Conservation (phyloP, 768 basidiomycete species). For the Floccularia luteovirens region DNA sequence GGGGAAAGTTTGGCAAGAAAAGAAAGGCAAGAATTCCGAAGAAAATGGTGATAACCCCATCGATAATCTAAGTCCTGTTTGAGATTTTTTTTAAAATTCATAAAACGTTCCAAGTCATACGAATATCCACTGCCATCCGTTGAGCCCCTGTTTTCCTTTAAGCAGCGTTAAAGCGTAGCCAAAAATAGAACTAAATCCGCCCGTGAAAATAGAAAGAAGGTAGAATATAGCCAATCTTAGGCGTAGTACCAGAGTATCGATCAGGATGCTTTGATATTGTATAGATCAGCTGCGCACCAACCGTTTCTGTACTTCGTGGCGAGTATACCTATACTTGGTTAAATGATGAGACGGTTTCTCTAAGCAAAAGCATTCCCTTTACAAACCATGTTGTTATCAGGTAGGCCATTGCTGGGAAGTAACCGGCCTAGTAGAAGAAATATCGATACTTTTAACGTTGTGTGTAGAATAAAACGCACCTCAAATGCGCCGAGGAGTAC, state of each 20-base stretch:
- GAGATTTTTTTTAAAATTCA: too few species aligned
- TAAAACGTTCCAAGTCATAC: slow-evolving; percentile 6
- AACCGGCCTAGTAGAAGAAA: slow-evolving; percentile 14
- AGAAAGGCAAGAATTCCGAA: slow-evolving; percentile 14
- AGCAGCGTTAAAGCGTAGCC: slow-evolving; percentile 15
- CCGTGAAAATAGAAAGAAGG: slow-evolving; percentile 13
- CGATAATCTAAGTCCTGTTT: slow-evolving; percentile 18
- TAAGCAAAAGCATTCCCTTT: neutral
- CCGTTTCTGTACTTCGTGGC: slow-evolving; percentile 23
- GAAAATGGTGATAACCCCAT: slow-evolving; percentile 16
- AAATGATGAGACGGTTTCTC: neutral
- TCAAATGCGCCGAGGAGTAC: slow-evolving; percentile 22
- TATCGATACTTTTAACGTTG: neutral
- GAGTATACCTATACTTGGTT: slow-evolving; percentile 10
- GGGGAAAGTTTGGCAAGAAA: slow-evolving; percentile 17
- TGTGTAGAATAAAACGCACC: slow-evolving; percentile 9
- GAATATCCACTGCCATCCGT: slow-evolving; percentile 22
- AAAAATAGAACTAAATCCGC: slow-evolving; percentile 17
- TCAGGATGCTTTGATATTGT: neutral
- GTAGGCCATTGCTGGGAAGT: slow-evolving; percentile 21
- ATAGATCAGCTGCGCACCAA: slow-evolving; percentile 1
- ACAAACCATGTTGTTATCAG: slow-evolving; percentile 20
- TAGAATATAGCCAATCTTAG: slow-evolving; percentile 16
- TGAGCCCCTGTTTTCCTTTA: slow-evolving; percentile 10
- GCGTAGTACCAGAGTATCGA: neutral